Percentiles rank a stretch among this genome's conserved stretches.
These are phyloP conservation scores for Phragmites australis DNA, from an alignment of 176 grass and related monocot genomes.

Conservation along the genomic window DNA sequence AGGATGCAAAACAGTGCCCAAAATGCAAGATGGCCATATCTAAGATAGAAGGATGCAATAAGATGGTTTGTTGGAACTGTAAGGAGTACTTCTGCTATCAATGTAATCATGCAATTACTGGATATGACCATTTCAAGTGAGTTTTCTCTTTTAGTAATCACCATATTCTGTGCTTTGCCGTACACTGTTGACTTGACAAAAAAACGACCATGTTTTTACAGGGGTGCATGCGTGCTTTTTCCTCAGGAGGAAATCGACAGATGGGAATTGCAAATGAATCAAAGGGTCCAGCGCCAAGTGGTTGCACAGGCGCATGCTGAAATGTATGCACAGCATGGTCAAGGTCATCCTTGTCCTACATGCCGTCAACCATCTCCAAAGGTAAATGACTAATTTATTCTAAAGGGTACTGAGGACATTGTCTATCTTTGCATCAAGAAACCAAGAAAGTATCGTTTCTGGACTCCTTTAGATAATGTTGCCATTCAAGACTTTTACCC, in stretches of 20 bases:
- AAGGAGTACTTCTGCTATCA: slow-evolving; percentile 69
- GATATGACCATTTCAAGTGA: slow-evolving; percentile 84
- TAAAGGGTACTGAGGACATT: neutral
- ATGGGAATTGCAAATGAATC: slow-evolving; percentile 76
- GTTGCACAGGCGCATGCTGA: slow-evolving; percentile 51
- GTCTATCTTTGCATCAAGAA: slow-evolving; percentile 4
- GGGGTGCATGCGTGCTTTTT: slow-evolving; percentile 63
- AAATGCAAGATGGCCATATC: slow-evolving; percentile 80
- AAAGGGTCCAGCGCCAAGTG: slow-evolving; percentile 40
- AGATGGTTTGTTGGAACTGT: slow-evolving; percentile 72
- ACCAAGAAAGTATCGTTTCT: slow-evolving; percentile 16
- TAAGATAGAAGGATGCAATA: slow-evolving; percentile 83
- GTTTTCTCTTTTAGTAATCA: slow-evolving; percentile 29
- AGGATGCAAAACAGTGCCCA: slow-evolving; percentile 72
- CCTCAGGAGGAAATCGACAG: slow-evolving; percentile 59
- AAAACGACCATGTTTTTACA: slow-evolving; percentile 35
- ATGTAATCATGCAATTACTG: slow-evolving; percentile 67
- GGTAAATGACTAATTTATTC: slow-evolving; percentile 37
- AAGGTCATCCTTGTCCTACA: slow-evolving; percentile 59
- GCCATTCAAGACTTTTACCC: neutral
- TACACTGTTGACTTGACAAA: slow-evolving; percentile 25
- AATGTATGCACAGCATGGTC: slow-evolving; percentile 22
- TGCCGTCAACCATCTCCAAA: slow-evolving; percentile 62
- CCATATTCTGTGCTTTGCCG: slow-evolving; percentile 8
- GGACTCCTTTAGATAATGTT: neutral